Percentiles rank a stretch among this genome's conserved stretches.
These are phyloP conservation scores for Phanerochaete carnosa DNA, from an alignment of 768 basidiomycete species.

Conservation along the genomic window DNA sequence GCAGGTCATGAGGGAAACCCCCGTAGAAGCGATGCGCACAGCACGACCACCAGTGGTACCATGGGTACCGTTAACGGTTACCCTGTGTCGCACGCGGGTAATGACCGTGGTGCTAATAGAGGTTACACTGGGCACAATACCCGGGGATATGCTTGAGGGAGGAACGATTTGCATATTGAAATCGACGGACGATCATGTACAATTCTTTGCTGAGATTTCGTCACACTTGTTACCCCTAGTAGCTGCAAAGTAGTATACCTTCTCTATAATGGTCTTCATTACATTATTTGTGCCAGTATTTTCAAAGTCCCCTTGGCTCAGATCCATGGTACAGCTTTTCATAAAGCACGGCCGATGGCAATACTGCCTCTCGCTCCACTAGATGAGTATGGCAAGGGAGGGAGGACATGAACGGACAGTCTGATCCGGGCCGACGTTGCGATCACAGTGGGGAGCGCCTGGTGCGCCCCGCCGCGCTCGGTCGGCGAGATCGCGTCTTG, in stretches of 20 bases:
- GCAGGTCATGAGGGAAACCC: constrained; percentile 4
- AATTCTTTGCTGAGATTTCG: no score
- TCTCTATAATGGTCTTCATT: neutral
- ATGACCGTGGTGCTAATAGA: constrained; percentile 4
- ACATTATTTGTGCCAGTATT: neutral
- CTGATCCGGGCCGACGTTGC: no score
- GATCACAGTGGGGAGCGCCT: neutral
- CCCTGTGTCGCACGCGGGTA: neutral
- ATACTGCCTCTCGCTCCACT: no score
- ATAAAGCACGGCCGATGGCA: no score
- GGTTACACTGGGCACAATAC: constrained; percentile 2
- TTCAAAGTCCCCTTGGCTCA: no score
- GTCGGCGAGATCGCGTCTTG: neutral
- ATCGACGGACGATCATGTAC: no score
- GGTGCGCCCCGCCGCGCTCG: neutral
- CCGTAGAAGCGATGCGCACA: neutral
- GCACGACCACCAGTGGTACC: constrained; percentile 4
- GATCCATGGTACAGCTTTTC: no score
- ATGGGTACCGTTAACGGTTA: constrained; percentile 1
- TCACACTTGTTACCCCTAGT: neutral
- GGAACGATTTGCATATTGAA: no score
- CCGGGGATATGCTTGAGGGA: constrained; percentile 4
- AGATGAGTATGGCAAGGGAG: no score
- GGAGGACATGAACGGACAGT: no score
- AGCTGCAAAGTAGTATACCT: neutral